Conservation (phyloP, 2,329 filamentous ascomycete genomes). For the Didymellaceae sp. region DNA sequence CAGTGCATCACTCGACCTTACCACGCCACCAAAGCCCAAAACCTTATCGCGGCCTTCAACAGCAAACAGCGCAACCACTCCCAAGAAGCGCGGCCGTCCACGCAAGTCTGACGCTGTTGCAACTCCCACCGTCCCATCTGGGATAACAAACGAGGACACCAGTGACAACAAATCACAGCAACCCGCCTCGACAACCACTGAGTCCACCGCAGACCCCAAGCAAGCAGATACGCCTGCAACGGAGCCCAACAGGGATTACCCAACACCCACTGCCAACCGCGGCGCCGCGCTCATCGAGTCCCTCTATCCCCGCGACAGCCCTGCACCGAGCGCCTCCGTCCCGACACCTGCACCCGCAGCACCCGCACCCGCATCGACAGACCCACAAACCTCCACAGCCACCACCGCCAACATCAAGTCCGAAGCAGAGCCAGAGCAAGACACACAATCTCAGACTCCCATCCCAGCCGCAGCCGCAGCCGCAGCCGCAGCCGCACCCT, state of each 20-base stretch:
- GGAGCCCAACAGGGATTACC: neutral
- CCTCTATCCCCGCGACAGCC: slow-evolving; percentile 4
- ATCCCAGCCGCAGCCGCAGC: neutral
- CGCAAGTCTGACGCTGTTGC: slow-evolving; percentile 17
- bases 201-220: neutral
- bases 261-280: neutral
- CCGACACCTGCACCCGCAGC: neutral
- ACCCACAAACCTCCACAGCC: neutral
- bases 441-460: too few relatives aligned
- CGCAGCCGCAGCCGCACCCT: neutral
- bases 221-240: neutral
- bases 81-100: slow-evolving; percentile 25
- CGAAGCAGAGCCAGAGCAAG: too few relatives aligned
- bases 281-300: slow-evolving; percentile 10
- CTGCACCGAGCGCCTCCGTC: neutral
- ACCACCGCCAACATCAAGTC: too few relatives aligned
- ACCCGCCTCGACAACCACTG: neutral
- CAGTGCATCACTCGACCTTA: neutral
- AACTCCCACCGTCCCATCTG: neutral
- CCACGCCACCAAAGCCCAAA: neutral
- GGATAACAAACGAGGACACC: neutral
- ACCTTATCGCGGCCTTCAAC: slow-evolving; percentile 6
- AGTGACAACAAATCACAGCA: neutral
- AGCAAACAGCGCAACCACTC: slow-evolving; percentile 1
- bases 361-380: neutral